These are phyloP conservation scores for Septoria petroselini DNA, from an alignment of 2,329 filamentous ascomycete genomes.

Conservation along the genomic window DNA sequence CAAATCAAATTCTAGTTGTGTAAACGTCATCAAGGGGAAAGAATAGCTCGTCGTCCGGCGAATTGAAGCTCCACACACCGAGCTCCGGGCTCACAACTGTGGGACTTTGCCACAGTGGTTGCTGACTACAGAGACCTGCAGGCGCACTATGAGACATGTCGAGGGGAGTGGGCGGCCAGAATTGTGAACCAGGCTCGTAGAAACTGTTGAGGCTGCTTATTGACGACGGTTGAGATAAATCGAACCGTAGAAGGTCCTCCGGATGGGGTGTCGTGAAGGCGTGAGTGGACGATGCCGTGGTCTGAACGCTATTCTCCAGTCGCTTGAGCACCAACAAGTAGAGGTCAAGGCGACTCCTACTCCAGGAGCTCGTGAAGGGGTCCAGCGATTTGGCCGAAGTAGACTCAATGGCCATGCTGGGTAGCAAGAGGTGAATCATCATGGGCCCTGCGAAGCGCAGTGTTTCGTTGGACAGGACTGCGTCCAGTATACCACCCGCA, in stretches of 20 bases:
- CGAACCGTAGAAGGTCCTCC: neutral
- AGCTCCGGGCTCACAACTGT: neutral
- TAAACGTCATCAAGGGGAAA: slow-evolving; percentile 11
- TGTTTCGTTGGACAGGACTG: slow-evolving; percentile 4
- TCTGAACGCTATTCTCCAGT: slow-evolving; percentile 8
- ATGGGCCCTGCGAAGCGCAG: slow-evolving; percentile 12
- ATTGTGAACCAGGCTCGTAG: neutral
- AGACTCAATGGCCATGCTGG: slow-evolving; percentile 20
- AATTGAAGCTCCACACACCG: slow-evolving; percentile 6
- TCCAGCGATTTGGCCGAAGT: slow-evolving; percentile 15
- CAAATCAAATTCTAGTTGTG: neutral
- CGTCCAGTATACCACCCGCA: slow-evolving; percentile 11
- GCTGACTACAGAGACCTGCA: neutral
- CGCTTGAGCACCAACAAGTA: slow-evolving; percentile 16
- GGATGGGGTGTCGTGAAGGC: no score
- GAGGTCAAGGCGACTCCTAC: slow-evolving; percentile 18
- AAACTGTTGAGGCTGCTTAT: neutral
- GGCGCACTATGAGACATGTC: neutral
- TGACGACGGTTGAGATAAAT: slow-evolving; percentile 1
- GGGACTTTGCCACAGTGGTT: slow-evolving; percentile 7
- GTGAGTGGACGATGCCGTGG: no score
- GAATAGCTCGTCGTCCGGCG: slow-evolving; percentile 8
- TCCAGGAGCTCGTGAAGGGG: slow-evolving; percentile 16
- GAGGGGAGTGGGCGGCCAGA: slow-evolving; percentile 6
- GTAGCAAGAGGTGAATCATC: slow-evolving; percentile 18